Percentiles rank a stretch among this genome's conserved stretches.
phyloP scores from a whole-genome alignment of 208 protist genomes.

The Blastocrithidia nonstop region DNA sequence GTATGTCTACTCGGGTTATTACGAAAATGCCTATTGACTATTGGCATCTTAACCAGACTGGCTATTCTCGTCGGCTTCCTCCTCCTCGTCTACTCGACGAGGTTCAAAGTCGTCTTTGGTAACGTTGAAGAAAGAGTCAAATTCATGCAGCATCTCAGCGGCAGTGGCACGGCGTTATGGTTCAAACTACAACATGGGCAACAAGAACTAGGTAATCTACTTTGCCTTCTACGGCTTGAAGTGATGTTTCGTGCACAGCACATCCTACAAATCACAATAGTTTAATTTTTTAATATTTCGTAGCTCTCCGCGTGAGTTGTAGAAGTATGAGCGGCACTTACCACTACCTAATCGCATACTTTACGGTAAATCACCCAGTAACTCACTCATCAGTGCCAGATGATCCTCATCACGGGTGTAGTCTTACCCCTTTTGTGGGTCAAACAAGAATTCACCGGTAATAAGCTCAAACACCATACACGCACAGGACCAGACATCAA shows the following conservation, averaged over 20 bases:
- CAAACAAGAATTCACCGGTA: slow-evolving; percentile 88
- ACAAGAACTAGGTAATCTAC: slow-evolving; percentile 87
- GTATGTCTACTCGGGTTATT: slow-evolving; percentile 9
- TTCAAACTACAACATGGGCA: slow-evolving; percentile 89
- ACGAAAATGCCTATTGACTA: neutral
- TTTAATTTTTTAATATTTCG: slow-evolving; percentile 70
- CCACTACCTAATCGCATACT: slow-evolving; percentile 68
- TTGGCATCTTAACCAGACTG: too few species aligned
- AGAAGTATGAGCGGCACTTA: slow-evolving; percentile 64
- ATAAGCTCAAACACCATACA: slow-evolving; percentile 92
- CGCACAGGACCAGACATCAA: slow-evolving; percentile 87
- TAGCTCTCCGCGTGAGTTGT: slow-evolving; percentile 64
- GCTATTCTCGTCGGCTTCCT: slow-evolving; percentile 8
- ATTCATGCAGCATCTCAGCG: slow-evolving; percentile 59
- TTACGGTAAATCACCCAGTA: slow-evolving; percentile 83
- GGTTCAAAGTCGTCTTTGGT: slow-evolving; percentile 76
- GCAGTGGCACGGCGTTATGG: slow-evolving; percentile 81
- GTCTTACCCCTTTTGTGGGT: slow-evolving; percentile 82
- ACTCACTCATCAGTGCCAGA: slow-evolving; percentile 89
- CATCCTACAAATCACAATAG: slow-evolving; percentile 69
- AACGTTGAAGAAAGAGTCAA: slow-evolving; percentile 71
- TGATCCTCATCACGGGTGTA: slow-evolving; percentile 87
- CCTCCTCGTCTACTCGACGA: slow-evolving; percentile 40
- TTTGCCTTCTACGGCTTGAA: slow-evolving; percentile 78
- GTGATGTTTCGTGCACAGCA: slow-evolving; percentile 89